A percentile compares a stretch with the other conserved stretches of the same genome.
phyloP scores from a whole-genome alignment of 2,329 filamentous ascomycete genomes.

The Colletotrichum spaethianum region DNA sequence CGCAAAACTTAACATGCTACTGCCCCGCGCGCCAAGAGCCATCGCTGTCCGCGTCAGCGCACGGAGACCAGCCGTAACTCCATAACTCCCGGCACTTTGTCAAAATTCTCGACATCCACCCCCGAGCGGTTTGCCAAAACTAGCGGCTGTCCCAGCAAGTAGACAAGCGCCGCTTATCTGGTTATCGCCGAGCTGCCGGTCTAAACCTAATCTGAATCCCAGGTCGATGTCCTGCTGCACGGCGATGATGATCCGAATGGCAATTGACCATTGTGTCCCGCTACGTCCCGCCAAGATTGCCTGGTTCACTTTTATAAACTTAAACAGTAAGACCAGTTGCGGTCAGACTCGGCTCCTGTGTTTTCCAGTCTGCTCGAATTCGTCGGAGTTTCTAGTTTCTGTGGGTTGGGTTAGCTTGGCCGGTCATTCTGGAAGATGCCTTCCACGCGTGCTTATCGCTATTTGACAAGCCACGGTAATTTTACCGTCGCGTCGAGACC shows the following conservation, averaged over 20 bases:
- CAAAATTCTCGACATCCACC: neutral
- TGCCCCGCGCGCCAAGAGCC: constrained; percentile 35
- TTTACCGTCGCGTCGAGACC: neutral
- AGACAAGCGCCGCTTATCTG: neutral
- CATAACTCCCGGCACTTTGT: constrained; percentile 6
- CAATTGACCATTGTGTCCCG: neutral
- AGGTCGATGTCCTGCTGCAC: neutral
- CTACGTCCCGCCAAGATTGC: neutral
- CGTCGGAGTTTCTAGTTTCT: neutral
- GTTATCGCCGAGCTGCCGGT: constrained; percentile 15
- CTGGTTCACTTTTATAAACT: neutral
- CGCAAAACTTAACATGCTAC: constrained; percentile 10
- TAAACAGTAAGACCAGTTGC: neutral
- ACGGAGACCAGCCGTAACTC: neutral
- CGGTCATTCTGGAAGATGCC: neutral
- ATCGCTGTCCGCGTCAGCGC: constrained; percentile 14
- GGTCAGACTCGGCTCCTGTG: neutral
- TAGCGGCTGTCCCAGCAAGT: neutral
- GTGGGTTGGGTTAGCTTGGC: neutral
- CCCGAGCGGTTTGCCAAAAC: neutral
- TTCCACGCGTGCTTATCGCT: neutral
- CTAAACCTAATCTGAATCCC: neutral
- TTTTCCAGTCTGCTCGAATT: neutral
- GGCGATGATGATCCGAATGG: neutral
- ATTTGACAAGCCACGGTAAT: neutral